Evolutionary conservation across 2,329 filamentous ascomycete genomes (phyloP).

Genomic region (Cordyceps cicadae): DNA sequence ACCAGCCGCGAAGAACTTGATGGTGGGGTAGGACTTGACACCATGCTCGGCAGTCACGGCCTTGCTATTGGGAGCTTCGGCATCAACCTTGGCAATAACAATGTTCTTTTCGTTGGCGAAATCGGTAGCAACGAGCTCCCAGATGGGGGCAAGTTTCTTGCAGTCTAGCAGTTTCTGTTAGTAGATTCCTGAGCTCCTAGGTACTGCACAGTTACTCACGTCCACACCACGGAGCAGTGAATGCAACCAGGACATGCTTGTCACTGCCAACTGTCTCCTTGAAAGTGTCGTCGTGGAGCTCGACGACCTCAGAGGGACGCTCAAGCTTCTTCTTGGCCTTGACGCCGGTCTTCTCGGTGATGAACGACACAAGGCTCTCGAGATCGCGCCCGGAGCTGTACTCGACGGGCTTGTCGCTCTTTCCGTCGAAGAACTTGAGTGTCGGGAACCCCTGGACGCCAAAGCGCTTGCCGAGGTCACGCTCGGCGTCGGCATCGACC

Average conservation of each 20-base stretch:
- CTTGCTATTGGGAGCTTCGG: slow-evolving; percentile 81
- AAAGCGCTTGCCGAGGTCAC: slow-evolving; percentile 73
- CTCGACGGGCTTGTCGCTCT: slow-evolving; percentile 74
- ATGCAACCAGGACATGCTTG: slow-evolving; percentile 87
- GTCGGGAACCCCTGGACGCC: slow-evolving; percentile 93
- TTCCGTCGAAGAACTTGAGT: slow-evolving; percentile 95
- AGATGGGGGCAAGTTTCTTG: slow-evolving; percentile 84
- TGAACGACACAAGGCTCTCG: slow-evolving; percentile 72
- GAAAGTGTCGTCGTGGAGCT: slow-evolving; percentile 75
- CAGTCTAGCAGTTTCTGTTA: slow-evolving; percentile 57
- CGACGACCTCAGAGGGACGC: slow-evolving; percentile 65
- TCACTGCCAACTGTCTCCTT: slow-evolving; percentile 69
- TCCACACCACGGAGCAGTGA: slow-evolving; percentile 97
- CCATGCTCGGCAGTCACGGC: slow-evolving; percentile 65
- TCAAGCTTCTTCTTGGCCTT: slow-evolving; percentile 70
- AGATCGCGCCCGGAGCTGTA: slow-evolving; percentile 84
- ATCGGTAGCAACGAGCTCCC: slow-evolving; percentile 78
- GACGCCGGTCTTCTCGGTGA: slow-evolving; percentile 78
- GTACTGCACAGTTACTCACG: slow-evolving; percentile 53
- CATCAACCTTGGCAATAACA: slow-evolving; percentile 89
- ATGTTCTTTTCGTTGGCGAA: slow-evolving; percentile 72
- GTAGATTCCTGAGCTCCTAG: neutral
- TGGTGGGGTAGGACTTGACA: slow-evolving; percentile 84
- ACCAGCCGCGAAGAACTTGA: slow-evolving; percentile 93
- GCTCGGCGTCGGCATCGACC: slow-evolving; percentile 89